Percentiles rank a stretch among this genome's conserved stretches.
These are phyloP conservation scores for Candida takata DNA, from an alignment of 805 yeast species.

Conservation along the genomic window DNA sequence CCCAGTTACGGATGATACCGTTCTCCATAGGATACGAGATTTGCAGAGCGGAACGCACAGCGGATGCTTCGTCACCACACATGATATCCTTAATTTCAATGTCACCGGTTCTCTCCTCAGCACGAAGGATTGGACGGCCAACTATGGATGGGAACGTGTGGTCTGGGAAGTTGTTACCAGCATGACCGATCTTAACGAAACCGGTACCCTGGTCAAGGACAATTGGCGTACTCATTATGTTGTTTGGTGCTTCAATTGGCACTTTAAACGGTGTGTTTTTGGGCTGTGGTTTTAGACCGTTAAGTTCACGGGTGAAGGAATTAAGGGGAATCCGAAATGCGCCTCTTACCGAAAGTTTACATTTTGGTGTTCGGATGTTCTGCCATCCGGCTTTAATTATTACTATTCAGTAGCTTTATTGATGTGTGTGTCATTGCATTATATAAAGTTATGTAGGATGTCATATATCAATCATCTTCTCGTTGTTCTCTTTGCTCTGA, in stretches of 20 bases:
- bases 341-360: no score
- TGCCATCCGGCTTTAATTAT: no score
- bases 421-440: no score
- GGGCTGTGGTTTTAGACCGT: no score
- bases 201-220: conserved; percentile 99
- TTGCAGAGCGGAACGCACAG: conserved; percentile 83
- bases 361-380: no score
- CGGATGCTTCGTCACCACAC: conserved; percentile 96
- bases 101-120: conserved; percentile 80
- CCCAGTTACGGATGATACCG: conserved; percentile 96
- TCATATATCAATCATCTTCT: no score
- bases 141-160: conserved; percentile 95
- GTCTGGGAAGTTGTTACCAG: conserved; percentile 96
- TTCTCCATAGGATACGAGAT: conserved; percentile 98
- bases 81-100: conserved; percentile 88
- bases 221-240: conserved; percentile 14
- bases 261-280: no score
- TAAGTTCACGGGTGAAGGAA: no score
- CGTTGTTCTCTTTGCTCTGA: conserved; percentile 15
- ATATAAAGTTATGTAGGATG: no score
- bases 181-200: conserved; percentile 93
- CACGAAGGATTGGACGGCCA: conserved; percentile 94
- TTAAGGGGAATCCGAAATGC: no score
- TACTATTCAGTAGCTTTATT: no score
- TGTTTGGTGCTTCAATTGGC: conserved; percentile 1